phyloP scores from a whole-genome alignment of 2,329 filamentous ascomycete species.

The Allantophomopsis cytisporea region DNA sequence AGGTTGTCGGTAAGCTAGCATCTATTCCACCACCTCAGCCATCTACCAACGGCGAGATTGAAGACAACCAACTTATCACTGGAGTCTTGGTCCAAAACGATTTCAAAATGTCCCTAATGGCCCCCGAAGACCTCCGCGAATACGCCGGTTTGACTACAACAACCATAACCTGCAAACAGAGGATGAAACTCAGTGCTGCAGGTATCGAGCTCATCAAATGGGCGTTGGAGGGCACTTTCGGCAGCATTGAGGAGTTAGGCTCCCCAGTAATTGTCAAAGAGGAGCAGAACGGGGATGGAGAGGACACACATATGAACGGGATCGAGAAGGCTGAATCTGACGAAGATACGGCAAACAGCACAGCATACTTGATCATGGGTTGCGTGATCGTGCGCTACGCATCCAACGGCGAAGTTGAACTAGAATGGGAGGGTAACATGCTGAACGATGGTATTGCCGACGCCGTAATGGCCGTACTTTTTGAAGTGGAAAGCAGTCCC shows the following conservation, averaged over 20 bases:
- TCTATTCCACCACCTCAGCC: conserved; percentile 55
- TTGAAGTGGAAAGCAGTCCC: conserved; percentile 85
- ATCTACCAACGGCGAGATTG: conserved; percentile 11
- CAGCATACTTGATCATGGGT: conserved; percentile 70
- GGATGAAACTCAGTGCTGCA: conserved; percentile 74
- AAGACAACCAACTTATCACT: conserved; percentile 50
- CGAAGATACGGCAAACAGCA: conserved; percentile 36
- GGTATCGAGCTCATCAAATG: conserved; percentile 86
- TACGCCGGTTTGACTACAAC: conserved; percentile 96
- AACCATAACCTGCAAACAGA: conserved; percentile 84
- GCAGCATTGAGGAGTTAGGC: conserved; percentile 56
- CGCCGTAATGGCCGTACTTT: conserved; percentile 82
- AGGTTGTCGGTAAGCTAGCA: conserved; percentile 89
- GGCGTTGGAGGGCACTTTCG: conserved; percentile 91
- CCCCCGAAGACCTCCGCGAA: conserved; percentile 86
- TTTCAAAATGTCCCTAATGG: conserved; percentile 95
- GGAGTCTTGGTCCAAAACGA: conserved; percentile 95
- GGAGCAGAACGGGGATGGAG: conserved; percentile 25
- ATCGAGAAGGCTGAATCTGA: conserved; percentile 38
- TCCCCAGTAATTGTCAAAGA: conserved; percentile 2
- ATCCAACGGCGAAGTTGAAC: conserved; percentile 65
- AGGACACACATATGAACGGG: conserved; percentile 21
- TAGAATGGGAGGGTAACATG: conserved; percentile 97
- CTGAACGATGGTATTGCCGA: conserved; percentile 98
- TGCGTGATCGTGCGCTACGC: conserved; percentile 73